Base-by-base conservation (phyloP, 2,329 filamentous ascomycete genomes). In the Penicillium aurantiogriseum region DNA sequence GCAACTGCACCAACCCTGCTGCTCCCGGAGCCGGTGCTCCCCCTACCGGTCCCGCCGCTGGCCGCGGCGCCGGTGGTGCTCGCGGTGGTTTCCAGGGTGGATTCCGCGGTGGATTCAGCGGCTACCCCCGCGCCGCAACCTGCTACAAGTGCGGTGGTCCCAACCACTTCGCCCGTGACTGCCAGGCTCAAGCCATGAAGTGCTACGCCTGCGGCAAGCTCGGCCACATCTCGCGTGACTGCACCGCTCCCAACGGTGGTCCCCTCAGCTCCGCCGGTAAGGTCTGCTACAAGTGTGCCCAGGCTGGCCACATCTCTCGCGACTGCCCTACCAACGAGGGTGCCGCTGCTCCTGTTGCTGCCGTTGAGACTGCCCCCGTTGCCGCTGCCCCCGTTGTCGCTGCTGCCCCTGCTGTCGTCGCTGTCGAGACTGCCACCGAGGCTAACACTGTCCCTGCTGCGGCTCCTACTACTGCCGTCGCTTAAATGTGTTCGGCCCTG, bases 101-200 rank as follows among this genome's bases (percentile, higher is more conserved):
- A 58, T 84, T 82, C 74, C 89, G 92, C 64, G 91, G 91, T 69
- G 90, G 88, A 51, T 94, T 88, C 73, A 81, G 83, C 68, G 76
- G 75, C 54, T 78, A 77, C 59, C 74, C 77, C 58, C 82, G 85
- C 58, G 79, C 84, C 61, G 84, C 85, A 25, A 87, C 82, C 57
- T 88, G 85, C 80, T 88, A 88, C 80, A 88, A 88, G 78, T 88
- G 85, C 66, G 85, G 85, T 68, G 86, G 93, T 35, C 94, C 94
- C 59, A 99, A 99, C 83, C 94, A 99, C 80, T 99, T 96, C 74
- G 94, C 94, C 64, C 90, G 94, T 65, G 94, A 99, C 73, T 99
- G 94, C 83, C 94, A 97, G 82, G 92, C 94, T 67, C 92, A 96
- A 79, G 91, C 92, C 63, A 96, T 96, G 91, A 97, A 97, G 82